These are phyloP conservation scores for Lichtheimia ramosa DNA, from an alignment of 371 early-diverging fungal species.

Conservation along the genomic window DNA sequence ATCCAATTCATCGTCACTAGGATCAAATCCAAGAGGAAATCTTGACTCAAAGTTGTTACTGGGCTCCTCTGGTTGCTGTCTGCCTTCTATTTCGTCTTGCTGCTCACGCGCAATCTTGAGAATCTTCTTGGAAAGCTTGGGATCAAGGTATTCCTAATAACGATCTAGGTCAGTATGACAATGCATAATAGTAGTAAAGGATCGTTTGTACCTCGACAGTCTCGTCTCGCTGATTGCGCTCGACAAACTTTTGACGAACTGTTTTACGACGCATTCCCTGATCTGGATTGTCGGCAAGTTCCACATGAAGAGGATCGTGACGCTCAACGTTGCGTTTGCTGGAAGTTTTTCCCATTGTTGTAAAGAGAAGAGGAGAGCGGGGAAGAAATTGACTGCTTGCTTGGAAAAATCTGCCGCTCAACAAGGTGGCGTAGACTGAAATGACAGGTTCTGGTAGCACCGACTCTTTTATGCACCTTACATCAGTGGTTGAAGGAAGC, in stretches of 20 bases:
- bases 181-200: background rate
- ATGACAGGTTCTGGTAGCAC: no score
- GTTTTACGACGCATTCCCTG: constrained; percentile 37
- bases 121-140: constrained; percentile 88
- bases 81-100: constrained; percentile 82
- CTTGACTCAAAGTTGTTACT: background rate
- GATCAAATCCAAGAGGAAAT: constrained; percentile 41
- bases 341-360: background rate
- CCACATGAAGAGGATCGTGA: constrained; percentile 80
- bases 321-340: constrained; percentile 28
- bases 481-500: no score
- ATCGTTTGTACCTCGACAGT: constrained; percentile 29
- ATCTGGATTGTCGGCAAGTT: constrained; percentile 64
- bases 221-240: constrained; percentile 58
- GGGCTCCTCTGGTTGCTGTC: background rate
- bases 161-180: constrained; percentile 1
- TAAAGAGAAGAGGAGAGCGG: background rate
- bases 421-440: no score
- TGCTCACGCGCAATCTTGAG: constrained; percentile 86
- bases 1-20: constrained; percentile 54
- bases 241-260: constrained; percentile 64
- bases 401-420: no score
- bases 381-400: background rate
- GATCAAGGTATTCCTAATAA: constrained; percentile 75
- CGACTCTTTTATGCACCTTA: no score